Evolutionary conservation across 768 basidiomycete genomes (phyloP), one percentile per base, ranked within the genome.

Genomic region (Russula griseocarnosa): DNA sequence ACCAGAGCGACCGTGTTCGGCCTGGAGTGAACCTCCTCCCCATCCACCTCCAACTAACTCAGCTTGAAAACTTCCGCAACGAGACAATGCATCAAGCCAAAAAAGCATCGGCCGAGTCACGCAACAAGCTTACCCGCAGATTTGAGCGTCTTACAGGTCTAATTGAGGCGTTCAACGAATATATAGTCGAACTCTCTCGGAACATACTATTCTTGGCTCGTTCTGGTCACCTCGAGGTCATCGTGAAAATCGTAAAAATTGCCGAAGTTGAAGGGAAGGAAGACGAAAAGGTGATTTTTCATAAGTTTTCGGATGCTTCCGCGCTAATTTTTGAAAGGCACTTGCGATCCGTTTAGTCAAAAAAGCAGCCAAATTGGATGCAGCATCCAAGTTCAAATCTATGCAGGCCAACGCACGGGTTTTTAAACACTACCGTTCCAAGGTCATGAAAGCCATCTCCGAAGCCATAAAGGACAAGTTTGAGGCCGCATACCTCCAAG

Each of bases 81-180:
- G 87, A 96, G 73, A 94, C 94, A 13, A 84, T 98, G 81, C 93
- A 94, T 69, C 88, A 93, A 72, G 95, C 96, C 18, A 96, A 94
- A 76, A 83, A 87, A 63, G 86, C 90, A 6, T 86, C 86, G 16
- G 76, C 84, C 0, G 78, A 81, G 47, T 86, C 86, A 4, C 83
- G 87, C 60, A 77, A 79, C 47, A 93, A 89, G 13, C 79, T 93
- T 42, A 79, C 82, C 8, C 83, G 85, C 55, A 87, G 88, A 79
- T 98, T 99, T 71, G 90, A 93, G 73, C 86, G 90, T 18, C 79
- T 98, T 11, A 90, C 90, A 64, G 84, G 80, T 61, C 79, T 94
- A 66, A 88, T 94, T 28, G 79, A 83, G 28, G 84, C 84, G 22
- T 99, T 98, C 73, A 93, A 98, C 70, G 81, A 84, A 28, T 91